A percentile compares a stretch with the other conserved stretches of the same genome.
Evolutionary conservation across 306 rosid species (phyloP).

Genomic region (Vigna angularis): DNA sequence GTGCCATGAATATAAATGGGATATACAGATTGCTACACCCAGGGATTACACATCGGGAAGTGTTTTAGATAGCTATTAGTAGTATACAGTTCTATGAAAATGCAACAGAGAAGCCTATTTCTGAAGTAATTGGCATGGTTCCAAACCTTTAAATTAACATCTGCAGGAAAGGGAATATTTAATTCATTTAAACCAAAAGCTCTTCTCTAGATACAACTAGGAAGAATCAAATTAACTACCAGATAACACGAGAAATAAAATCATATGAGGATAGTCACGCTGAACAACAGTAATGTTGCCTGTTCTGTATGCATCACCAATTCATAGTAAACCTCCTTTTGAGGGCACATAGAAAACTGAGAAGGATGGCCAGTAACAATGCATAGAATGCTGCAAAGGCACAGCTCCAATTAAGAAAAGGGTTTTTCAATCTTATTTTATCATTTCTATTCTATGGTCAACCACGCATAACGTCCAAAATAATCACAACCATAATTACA

Average conservation of each 20-base stretch:
- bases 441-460: conserved; percentile 23
- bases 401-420: background rate
- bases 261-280: conserved; percentile 6
- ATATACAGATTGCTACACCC: conserved; percentile 28
- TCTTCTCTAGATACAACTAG: conserved; percentile 29
- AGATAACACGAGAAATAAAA: conserved; percentile 26
- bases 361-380: conserved; percentile 22
- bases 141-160: conserved; percentile 30
- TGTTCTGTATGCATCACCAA: conserved; percentile 15
- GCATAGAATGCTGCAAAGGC: conserved; percentile 16
- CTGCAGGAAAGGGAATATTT: background rate
- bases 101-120: conserved; percentile 32
- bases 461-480: conserved; percentile 23
- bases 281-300: conserved; percentile 21
- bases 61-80: background rate
- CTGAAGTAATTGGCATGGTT: conserved; percentile 26
- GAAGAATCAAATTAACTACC: conserved; percentile 16
- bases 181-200: conserved; percentile 9
- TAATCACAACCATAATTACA: conserved; percentile 5
- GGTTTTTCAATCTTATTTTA: background rate
- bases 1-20: conserved; percentile 38
- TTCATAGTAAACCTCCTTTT: conserved; percentile 16
- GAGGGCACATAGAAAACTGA: conserved; percentile 14
- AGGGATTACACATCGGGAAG: conserved; percentile 39
- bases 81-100: background rate